Conservation (phyloP, 2,329 filamentous ascomycete genomes). For the Cladophialophora exuberans region DNA sequence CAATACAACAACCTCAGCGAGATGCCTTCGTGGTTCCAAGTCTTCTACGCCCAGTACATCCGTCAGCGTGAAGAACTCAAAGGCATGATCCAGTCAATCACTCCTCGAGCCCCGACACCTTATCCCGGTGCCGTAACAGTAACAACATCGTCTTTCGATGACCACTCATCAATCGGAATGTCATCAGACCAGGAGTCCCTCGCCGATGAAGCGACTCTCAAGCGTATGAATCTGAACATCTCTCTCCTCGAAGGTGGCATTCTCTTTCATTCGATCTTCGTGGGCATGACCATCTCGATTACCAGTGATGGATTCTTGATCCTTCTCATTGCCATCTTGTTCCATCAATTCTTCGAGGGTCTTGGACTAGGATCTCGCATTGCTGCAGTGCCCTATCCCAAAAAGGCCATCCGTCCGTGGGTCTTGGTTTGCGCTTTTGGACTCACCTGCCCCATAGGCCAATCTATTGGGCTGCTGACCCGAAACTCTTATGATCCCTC, state of each 20-base stretch:
- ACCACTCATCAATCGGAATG: not conserved
- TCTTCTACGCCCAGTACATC: conserved; percentile 63
- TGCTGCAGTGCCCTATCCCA: conserved; percentile 63
- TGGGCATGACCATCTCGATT: conserved; percentile 82
- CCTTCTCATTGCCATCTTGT: conserved; percentile 76
- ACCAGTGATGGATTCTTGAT: conserved; percentile 73
- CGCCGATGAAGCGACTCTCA: conserved; percentile 1
- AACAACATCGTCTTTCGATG: not conserved
- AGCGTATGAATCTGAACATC: conserved; percentile 48
- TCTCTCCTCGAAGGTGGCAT: conserved; percentile 78
- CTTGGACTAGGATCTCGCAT: conserved; percentile 84
- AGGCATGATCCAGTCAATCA: conserved; percentile 50
- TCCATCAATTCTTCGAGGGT: conserved; percentile 87
- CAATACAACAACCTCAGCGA: conserved; percentile 63
- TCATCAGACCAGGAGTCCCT: not conserved
- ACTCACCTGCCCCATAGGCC: conserved; percentile 66
- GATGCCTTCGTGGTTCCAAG: conserved; percentile 66
- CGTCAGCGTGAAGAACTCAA: conserved; percentile 64
- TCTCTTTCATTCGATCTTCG: conserved; percentile 81
- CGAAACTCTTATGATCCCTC: conserved; percentile 62
- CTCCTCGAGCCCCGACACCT: not conserved
- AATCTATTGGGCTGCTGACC: conserved; percentile 64
- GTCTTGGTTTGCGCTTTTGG: conserved; percentile 65
- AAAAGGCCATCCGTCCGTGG: conserved; percentile 62
- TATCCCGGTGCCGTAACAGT: too few species aligned